Percentiles rank a stretch among this genome's conserved stretches.
Evolutionary conservation across 2,329 filamentous ascomycete genomes (phyloP).

Genomic region (Trichoderma semiorbis): DNA sequence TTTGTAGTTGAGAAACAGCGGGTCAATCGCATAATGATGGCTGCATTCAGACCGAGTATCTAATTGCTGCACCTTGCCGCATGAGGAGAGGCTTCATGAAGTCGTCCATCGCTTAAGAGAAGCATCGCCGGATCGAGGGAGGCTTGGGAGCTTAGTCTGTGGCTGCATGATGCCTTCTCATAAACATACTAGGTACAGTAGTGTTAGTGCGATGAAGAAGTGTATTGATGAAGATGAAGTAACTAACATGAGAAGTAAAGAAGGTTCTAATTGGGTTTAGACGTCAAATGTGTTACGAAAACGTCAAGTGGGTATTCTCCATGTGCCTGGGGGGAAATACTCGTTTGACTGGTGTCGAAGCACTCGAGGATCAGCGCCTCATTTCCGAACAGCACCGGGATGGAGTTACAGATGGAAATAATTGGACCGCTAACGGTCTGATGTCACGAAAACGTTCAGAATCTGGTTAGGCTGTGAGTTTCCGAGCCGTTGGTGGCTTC

Average conservation of each 20-base stretch:
- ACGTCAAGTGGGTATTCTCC: not conserved
- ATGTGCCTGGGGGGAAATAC: not conserved
- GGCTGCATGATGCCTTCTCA: not conserved
- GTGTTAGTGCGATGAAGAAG: not conserved
- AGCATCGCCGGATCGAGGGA: conserved; percentile 11
- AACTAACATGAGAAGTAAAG: not conserved
- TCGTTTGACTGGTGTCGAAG: not conserved
- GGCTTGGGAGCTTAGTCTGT: not conserved
- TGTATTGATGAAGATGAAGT: not conserved
- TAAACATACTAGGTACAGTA: no score
- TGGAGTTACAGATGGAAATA: not conserved
- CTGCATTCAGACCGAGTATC: conserved; percentile 15
- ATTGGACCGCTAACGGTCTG: not conserved
- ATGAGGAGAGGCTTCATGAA: conserved; percentile 6
- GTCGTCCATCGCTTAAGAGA: not conserved
- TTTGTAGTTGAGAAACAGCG: conserved; percentile 20
- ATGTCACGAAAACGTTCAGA: conserved; percentile 13
- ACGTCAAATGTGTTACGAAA: not conserved
- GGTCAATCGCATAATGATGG: not conserved
- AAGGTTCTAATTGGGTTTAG: not conserved
- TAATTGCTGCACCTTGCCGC: not conserved
- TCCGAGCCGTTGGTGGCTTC: not conserved
- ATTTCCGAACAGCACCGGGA: not conserved
- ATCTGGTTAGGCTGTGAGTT: not conserved
- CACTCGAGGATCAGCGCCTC: not conserved